phyloP scores from a whole-genome alignment of 495 filamentous ascomycete species.

The Hapsidospora chrysogenum region DNA sequence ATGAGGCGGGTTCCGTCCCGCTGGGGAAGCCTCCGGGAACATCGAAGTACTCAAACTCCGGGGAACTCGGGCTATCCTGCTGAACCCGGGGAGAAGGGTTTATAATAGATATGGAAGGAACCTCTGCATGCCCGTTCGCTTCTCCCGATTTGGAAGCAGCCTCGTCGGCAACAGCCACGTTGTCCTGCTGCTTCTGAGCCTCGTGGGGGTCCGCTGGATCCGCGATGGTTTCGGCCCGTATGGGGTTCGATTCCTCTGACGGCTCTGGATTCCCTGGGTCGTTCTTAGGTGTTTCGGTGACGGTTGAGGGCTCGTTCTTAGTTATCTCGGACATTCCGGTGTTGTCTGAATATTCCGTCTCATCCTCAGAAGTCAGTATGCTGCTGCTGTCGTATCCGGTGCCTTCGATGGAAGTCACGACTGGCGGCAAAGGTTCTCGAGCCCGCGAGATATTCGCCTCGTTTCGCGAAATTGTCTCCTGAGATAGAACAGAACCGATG shows the following conservation, averaged over 20 bases:
- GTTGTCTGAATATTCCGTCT: too few relatives aligned
- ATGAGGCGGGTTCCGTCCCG: slow-evolving; percentile 1
- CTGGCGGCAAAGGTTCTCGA: slow-evolving; percentile 45
- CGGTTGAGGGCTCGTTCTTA: neutral
- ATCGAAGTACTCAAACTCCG: slow-evolving; percentile 12
- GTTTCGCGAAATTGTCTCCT: slow-evolving; percentile 28
- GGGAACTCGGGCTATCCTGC: slow-evolving; percentile 2
- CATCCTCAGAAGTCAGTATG: slow-evolving; percentile 8
- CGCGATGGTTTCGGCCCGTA: neutral
- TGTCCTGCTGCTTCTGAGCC: neutral
- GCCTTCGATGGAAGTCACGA: slow-evolving; percentile 50
- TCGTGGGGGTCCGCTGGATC: neutral
- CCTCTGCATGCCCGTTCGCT: slow-evolving; percentile 5
- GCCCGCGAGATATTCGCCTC: slow-evolving; percentile 27
- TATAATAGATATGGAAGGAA: slow-evolving; percentile 21
- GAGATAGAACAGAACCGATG: slow-evolving; percentile 40
- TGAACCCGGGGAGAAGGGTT: slow-evolving; percentile 14
- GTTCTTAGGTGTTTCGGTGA: too few relatives aligned
- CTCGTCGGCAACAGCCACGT: neutral
- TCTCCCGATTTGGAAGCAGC: too few relatives aligned
- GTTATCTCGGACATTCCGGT: slow-evolving; percentile 1
- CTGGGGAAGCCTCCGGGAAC: slow-evolving; percentile 26
- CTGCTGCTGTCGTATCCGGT: slow-evolving; percentile 36
- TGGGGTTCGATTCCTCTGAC: neutral
- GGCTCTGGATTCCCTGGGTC: too few relatives aligned